A percentile compares a stretch with the other conserved stretches of the same genome.
phyloP scores from a whole-genome alignment of 805 yeast species.

The Candida rishiriensis region DNA sequence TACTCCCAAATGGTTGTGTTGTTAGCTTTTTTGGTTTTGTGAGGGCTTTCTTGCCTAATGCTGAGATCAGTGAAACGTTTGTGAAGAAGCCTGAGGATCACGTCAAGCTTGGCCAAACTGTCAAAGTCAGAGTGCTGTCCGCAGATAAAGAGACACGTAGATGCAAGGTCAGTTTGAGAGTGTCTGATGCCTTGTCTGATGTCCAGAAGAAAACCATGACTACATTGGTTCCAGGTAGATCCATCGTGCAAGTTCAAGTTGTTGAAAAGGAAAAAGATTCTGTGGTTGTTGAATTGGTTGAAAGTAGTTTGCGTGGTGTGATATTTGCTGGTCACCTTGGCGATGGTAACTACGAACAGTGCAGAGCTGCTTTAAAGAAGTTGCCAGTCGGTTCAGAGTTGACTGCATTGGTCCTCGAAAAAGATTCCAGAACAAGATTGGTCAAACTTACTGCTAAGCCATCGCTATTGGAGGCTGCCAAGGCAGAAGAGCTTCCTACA shows the following conservation, averaged over 20 bases:
- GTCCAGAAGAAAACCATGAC: slow-evolving; percentile 44
- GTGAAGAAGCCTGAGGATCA: slow-evolving; percentile 75
- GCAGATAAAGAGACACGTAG: slow-evolving; percentile 51
- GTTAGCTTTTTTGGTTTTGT: slow-evolving; percentile 78
- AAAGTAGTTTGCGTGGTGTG: slow-evolving; percentile 58
- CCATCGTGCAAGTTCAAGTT: slow-evolving; percentile 54
- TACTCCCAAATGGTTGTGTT: slow-evolving; percentile 74
- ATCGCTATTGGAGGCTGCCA: slow-evolving; percentile 63
- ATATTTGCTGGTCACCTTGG: slow-evolving; percentile 70
- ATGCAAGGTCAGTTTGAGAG: slow-evolving; percentile 70
- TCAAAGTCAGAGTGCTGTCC: slow-evolving; percentile 59
- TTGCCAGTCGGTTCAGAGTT: slow-evolving; percentile 56
- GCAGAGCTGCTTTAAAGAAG: slow-evolving; percentile 60
- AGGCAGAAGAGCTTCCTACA: slow-evolving; percentile 49
- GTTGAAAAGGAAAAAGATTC: slow-evolving; percentile 76
- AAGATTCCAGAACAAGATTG: slow-evolving; percentile 55
- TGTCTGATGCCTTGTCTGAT: slow-evolving; percentile 48
- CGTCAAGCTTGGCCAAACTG: slow-evolving; percentile 79
- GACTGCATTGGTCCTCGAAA: slow-evolving; percentile 62
- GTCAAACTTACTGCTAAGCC: slow-evolving; percentile 61
- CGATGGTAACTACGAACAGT: slow-evolving; percentile 71
- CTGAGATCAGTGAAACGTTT: slow-evolving; percentile 86
- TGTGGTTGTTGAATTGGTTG: slow-evolving; percentile 56
- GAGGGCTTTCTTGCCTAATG: slow-evolving; percentile 76
- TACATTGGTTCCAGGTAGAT: slow-evolving; percentile 53